phyloP scores from a whole-genome alignment of 768 basidiomycete species.

The Hericium erinaceus region DNA sequence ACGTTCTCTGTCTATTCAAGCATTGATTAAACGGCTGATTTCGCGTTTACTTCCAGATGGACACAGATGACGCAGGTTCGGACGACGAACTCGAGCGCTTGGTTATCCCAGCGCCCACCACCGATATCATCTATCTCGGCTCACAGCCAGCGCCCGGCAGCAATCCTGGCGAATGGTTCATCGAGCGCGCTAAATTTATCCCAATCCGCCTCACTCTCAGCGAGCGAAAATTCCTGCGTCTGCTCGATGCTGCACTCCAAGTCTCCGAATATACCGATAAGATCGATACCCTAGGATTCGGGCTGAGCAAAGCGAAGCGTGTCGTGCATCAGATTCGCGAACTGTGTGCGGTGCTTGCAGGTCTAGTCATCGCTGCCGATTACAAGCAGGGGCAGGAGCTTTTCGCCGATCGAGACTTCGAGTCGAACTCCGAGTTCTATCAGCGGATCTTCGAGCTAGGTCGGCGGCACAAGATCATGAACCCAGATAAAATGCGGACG shows the following conservation, averaged over 20 bases:
- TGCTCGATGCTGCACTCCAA: constrained; percentile 75
- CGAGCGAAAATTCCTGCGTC: constrained; percentile 79
- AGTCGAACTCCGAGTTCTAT: constrained; percentile 72
- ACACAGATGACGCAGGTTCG: constrained; percentile 24
- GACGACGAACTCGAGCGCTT: constrained; percentile 29
- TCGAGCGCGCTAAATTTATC: constrained; percentile 74
- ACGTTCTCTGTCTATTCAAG: constrained; percentile 5
- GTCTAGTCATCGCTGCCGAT: constrained; percentile 71
- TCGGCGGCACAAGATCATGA: constrained; percentile 84
- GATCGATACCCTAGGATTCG: constrained; percentile 73
- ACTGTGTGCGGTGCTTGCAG: constrained; percentile 81
- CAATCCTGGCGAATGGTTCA: constrained; percentile 76
- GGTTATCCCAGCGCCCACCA: constrained; percentile 13
- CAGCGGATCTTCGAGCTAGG: constrained; percentile 77
- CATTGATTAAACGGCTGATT: too few relatives aligned
- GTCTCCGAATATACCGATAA: constrained; percentile 89
- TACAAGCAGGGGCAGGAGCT: constrained; percentile 86
- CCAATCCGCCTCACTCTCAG: constrained; percentile 64
- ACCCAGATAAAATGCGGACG: constrained; percentile 85
- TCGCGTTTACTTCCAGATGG: constrained; percentile 21
- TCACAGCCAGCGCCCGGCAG: constrained; percentile 52
- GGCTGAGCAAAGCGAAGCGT: constrained; percentile 75
- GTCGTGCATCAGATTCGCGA: constrained; percentile 84
- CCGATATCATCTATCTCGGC: constrained; percentile 30
- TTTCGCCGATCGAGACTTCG: constrained; percentile 74